phyloP scores from a whole-genome alignment of 305 asterid genomes.

The Fraxinus albicans region DNA sequence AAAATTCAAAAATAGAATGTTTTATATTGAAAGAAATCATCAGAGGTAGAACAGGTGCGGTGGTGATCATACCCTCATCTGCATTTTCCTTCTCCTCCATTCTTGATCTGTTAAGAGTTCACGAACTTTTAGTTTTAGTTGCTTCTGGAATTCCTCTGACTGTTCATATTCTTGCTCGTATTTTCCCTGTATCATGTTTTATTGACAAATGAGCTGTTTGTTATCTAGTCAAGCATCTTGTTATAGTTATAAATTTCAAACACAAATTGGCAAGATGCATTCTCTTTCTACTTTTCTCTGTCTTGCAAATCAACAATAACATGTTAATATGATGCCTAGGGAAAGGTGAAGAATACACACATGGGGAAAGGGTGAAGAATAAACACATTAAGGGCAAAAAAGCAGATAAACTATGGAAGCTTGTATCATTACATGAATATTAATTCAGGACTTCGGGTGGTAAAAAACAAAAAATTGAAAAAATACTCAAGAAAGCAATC shows the following conservation, averaged over 20 bases:
- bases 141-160: conserved; percentile 82
- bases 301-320: conserved; percentile 5
- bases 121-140: conserved; percentile 86
- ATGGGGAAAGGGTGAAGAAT: not conserved
- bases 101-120: conserved; percentile 96
- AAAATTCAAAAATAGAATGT: conserved; percentile 13
- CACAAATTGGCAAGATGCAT: conserved; percentile 8
- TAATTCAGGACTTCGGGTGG: conserved; percentile 14
- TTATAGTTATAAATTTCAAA: not conserved
- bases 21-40: conserved; percentile 5
- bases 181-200: conserved; percentile 63
- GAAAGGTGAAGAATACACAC: not conserved
- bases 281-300: not conserved
- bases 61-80: conserved; percentile 73
- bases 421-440: not conserved
- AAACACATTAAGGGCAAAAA: conserved; percentile 8
- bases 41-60: conserved; percentile 12
- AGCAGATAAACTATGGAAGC: conserved; percentile 1
- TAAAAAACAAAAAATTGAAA: not conserved
- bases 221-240: conserved; percentile 12
- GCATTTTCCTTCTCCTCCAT: conserved; percentile 99
- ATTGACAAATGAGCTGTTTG: conserved; percentile 1
- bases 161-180: conserved; percentile 83
- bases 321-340: not conserved
- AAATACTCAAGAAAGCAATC: conserved; percentile 6